Conservation (phyloP, 768 basidiomycete genomes). For the Candolleomyces eurysporus region DNA sequence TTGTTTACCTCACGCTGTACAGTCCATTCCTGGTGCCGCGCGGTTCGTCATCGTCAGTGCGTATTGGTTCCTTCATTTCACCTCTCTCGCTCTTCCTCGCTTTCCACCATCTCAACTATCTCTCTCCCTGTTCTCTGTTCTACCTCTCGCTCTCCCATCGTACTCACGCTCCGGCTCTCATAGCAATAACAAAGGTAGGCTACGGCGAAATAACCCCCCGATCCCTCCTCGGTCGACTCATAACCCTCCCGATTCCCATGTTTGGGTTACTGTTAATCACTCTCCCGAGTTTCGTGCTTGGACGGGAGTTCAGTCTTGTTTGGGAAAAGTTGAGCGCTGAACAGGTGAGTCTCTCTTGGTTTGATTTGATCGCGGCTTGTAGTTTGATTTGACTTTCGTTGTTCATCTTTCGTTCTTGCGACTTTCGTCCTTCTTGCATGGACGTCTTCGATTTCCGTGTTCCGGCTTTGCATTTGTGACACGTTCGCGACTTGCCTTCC, state of each 20-base stretch:
- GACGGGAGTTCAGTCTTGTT: constrained; percentile 85
- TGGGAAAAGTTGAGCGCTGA: constrained; percentile 78
- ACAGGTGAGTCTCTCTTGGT: neutral
- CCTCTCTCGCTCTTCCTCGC: neutral
- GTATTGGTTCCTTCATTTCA: constrained; percentile 26
- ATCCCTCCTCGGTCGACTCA: constrained; percentile 78
- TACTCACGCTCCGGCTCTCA: neutral
- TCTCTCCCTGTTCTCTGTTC: constrained; percentile 12
- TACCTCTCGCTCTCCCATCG: neutral
- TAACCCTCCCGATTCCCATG: constrained; percentile 82
- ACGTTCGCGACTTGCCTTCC: too few relatives aligned
- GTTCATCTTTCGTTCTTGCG: too few relatives aligned
- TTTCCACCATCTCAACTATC: too few relatives aligned
- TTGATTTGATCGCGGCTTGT: too few relatives aligned
- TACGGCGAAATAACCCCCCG: constrained; percentile 92
- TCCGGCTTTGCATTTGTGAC: too few relatives aligned
- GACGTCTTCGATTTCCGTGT: too few relatives aligned
- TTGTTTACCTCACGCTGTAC: neutral
- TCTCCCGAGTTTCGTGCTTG: constrained; percentile 88
- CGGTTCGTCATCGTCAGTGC: constrained; percentile 84
- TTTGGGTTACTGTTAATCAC: constrained; percentile 89
- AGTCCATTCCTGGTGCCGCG: constrained; percentile 39
- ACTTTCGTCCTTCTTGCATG: too few relatives aligned
- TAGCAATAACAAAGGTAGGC: neutral
- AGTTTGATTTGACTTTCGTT: too few relatives aligned